Percentiles rank a stretch among this genome's conserved stretches.
Conservation (phyloP, 192 early-diverging fungal species). For the Umbelopsis sp. region DNA sequence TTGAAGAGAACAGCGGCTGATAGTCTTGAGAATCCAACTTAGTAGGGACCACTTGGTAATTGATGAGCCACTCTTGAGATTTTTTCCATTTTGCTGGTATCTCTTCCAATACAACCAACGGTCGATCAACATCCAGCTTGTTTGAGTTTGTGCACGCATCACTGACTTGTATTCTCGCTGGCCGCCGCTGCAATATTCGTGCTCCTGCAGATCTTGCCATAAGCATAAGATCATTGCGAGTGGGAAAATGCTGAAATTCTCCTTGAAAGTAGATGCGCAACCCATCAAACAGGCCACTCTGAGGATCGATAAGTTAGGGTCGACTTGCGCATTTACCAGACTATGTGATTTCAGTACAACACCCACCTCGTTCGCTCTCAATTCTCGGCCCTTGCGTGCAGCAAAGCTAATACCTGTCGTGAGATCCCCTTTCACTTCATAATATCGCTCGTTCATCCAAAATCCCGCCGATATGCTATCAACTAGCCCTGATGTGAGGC, state of each 20-base stretch:
- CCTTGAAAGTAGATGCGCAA: background rate
- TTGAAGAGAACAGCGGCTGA: background rate
- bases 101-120: background rate
- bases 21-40: background rate
- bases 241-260: background rate
- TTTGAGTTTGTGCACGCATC: background rate
- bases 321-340: no score
- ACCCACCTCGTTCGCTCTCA: background rate
- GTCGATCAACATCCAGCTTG: background rate
- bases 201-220: background rate
- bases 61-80: background rate
- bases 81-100: conserved; percentile 8
- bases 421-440: conserved; percentile 16
- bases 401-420: background rate
- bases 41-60: background rate
- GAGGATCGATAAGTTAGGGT: no score
- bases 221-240: background rate
- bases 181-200: background rate
- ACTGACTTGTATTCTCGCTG: background rate
- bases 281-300: background rate
- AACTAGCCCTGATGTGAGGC: conserved; percentile 5
- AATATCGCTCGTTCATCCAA: conserved; percentile 12
- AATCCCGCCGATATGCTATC: conserved; percentile 6
- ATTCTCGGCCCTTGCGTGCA: background rate
- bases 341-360: no score